These are phyloP conservation scores for Eutrema japonicum DNA, from an alignment of 345 rosid species.

Conservation along the genomic window DNA sequence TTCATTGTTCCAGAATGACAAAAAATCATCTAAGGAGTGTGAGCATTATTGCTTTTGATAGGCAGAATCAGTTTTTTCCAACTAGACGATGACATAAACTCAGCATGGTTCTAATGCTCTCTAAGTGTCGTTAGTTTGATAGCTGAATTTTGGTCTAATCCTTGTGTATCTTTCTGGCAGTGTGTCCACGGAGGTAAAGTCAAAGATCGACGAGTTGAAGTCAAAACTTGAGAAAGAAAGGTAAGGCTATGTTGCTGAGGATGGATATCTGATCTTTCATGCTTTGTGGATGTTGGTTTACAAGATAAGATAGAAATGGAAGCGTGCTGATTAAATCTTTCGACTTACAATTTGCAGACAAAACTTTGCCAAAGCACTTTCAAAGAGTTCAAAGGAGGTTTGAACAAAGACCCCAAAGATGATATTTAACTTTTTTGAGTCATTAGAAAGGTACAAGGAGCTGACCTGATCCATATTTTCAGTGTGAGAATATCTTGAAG, in stretches of 20 bases:
- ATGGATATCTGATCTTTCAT: constrained; percentile 8
- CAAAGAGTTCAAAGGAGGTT: constrained; percentile 88
- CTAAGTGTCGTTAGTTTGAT: constrained; percentile 3
- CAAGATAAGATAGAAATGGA: constrained; percentile 9
- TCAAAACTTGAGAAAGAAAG: constrained; percentile 77
- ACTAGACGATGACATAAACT: not conserved
- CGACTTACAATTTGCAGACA: constrained; percentile 53
- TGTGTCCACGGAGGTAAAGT: constrained; percentile 71
- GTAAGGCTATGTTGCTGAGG: constrained; percentile 42
- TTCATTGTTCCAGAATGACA: not conserved
- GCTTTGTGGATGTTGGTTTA: constrained; percentile 13
- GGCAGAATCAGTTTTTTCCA: constrained; percentile 11
- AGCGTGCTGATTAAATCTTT: constrained; percentile 12
- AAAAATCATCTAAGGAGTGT: not conserved
- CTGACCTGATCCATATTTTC: constrained; percentile 34
- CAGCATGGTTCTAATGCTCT: constrained; percentile 2
- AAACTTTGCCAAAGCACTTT: constrained; percentile 62
- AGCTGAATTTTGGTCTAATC: constrained; percentile 16
- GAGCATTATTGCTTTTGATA: constrained; percentile 4
- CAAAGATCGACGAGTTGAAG: constrained; percentile 72
- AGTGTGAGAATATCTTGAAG: constrained; percentile 75
- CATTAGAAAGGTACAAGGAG: constrained; percentile 18
- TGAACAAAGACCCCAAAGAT: constrained; percentile 24
- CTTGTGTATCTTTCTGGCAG: constrained; percentile 45
- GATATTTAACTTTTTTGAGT: not conserved